Evolutionary conservation across 2,329 filamentous ascomycete genomes (phyloP), one percentile per base, ranked within the genome.

Genomic region (Cladosporium phlei): DNA sequence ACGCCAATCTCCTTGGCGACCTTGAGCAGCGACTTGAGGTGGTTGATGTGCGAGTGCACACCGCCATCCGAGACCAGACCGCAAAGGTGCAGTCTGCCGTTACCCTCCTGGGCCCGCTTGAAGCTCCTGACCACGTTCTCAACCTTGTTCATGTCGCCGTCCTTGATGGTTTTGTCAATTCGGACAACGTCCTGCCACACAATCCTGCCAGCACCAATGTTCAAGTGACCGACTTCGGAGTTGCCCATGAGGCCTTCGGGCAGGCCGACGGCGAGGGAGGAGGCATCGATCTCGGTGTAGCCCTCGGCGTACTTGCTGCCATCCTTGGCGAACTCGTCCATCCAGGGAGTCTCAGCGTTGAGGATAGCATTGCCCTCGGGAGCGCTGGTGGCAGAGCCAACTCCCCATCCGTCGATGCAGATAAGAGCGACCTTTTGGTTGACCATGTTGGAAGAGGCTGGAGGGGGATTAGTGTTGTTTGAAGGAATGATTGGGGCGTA

Each of bases 321-420:
- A 47, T 74, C 62, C 45, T 75, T 74, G 47, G 73, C 73, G 67
- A 98, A 90, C 51, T 80, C 82, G 69, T 96, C 91, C 93, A 98
- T 98, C 67, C 85, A 81, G 37, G 93, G 93, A 48, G 93, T 97
- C 56, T 95, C 78, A 59, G 91, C 93, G 54, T 87, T 87, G 59
- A 90, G 83, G 68, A 98, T 97, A 65, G 93, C 93, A 75, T 98
- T 91, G 69, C 93, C 91, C 70, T 95, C 70, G 63, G 87, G 86
- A 61, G 86, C 86, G 48, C 89, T 94, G 49, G 83, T 73, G 57
- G 85, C 83, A 54, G 82, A 82, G 61, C 90, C 80, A 62, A 97
- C 81, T 65, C 93, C 93, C 93, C 93, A 98, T 65, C 93, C 93
- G 74, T 98, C 93, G 77, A 98, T 98, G 72, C 97, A 93, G 79